These are phyloP conservation scores for Globisporangium takayamanum DNA, from an alignment of 352 stramenopile genomes.

Conservation along the genomic window DNA sequence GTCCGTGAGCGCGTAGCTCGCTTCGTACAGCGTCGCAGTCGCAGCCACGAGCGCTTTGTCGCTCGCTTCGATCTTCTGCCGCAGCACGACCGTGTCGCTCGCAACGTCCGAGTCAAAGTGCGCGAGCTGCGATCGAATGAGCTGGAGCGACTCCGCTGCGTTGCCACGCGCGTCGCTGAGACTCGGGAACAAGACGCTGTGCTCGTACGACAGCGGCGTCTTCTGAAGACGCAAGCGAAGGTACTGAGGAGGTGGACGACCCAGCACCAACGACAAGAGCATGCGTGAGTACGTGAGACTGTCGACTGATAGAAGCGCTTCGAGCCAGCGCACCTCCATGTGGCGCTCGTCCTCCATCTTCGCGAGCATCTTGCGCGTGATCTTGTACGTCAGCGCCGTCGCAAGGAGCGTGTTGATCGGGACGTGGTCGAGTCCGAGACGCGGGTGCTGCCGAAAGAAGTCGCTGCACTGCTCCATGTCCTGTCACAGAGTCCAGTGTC, in stretches of 20 bases:
- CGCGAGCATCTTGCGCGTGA: slow-evolving; percentile 49
- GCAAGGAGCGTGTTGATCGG: slow-evolving; percentile 34
- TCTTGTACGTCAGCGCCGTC: slow-evolving; percentile 48
- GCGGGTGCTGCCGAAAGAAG: slow-evolving; percentile 60
- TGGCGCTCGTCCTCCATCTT: slow-evolving; percentile 65
- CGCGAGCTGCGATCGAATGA: slow-evolving; percentile 56
- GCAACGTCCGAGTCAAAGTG: slow-evolving; percentile 61
- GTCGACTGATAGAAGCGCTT: too few relatives aligned
- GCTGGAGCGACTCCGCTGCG: slow-evolving; percentile 36
- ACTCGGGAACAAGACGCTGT: slow-evolving; percentile 68
- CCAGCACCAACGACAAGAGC: background rate
- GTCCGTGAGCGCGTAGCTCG: slow-evolving; percentile 60
- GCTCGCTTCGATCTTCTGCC: slow-evolving; percentile 69
- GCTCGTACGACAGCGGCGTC: slow-evolving; percentile 49
- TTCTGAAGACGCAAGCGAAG: slow-evolving; percentile 61
- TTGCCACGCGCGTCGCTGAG: slow-evolving; percentile 30
- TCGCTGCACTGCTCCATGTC: slow-evolving; percentile 72
- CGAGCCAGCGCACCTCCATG: slow-evolving; percentile 34
- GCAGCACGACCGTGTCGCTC: slow-evolving; percentile 61
- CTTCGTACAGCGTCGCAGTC: slow-evolving; percentile 39
- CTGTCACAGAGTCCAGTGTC: slow-evolving; percentile 10
- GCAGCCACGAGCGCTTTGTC: slow-evolving; percentile 50
- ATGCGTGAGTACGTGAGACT: background rate
- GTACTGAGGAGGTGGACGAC: slow-evolving; percentile 65
- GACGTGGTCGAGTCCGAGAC: slow-evolving; percentile 35